These are phyloP conservation scores for Pseudocercospora crystallina DNA, from an alignment of 2,329 filamentous ascomycete genomes.

Conservation along the genomic window DNA sequence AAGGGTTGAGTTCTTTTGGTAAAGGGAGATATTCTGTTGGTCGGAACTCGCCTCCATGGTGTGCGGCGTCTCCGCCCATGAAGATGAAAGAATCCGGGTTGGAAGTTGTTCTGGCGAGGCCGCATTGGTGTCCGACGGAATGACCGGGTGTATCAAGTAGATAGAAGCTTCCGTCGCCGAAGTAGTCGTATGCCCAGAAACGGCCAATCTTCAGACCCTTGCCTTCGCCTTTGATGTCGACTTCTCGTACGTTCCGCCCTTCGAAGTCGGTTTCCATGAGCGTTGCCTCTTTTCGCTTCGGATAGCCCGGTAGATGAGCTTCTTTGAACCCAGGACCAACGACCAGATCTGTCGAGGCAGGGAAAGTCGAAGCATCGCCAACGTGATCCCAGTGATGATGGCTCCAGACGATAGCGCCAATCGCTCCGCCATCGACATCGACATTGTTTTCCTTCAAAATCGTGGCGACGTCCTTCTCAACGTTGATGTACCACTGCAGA, in stretches of 20 bases:
- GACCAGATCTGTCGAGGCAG: conserved; percentile 43
- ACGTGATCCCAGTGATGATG: conserved; percentile 41
- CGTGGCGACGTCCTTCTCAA: conserved; percentile 45
- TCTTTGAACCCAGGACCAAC: conserved; percentile 51
- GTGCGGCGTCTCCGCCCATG: conserved; percentile 50
- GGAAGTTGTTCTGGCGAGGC: conserved; percentile 45
- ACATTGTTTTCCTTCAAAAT: conserved; percentile 43
- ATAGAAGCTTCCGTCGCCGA: conserved; percentile 58
- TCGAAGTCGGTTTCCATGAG: conserved; percentile 45
- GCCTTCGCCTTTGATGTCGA: conserved; percentile 36
- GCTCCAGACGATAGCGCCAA: conserved; percentile 35
- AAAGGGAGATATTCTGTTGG: conserved; percentile 45
- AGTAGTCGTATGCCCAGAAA: conserved; percentile 54
- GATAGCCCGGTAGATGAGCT: conserved; percentile 46
- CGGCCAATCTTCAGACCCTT: conserved; percentile 44
- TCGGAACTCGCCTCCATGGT: conserved; percentile 38
- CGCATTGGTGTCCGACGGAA: conserved; percentile 52
- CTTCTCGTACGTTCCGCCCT: conserved; percentile 38
- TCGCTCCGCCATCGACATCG: conserved; percentile 37
- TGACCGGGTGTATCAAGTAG: conserved; percentile 57
- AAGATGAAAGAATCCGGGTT: conserved; percentile 47
- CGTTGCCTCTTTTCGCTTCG: conserved; percentile 39
- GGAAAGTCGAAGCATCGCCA: conserved; percentile 46
- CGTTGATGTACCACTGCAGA: conserved; percentile 38
- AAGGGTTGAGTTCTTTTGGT: conserved; percentile 32